These are phyloP conservation scores for Pilatotrama ljubarskyi DNA, from an alignment of 768 basidiomycete species.

Conservation along the genomic window DNA sequence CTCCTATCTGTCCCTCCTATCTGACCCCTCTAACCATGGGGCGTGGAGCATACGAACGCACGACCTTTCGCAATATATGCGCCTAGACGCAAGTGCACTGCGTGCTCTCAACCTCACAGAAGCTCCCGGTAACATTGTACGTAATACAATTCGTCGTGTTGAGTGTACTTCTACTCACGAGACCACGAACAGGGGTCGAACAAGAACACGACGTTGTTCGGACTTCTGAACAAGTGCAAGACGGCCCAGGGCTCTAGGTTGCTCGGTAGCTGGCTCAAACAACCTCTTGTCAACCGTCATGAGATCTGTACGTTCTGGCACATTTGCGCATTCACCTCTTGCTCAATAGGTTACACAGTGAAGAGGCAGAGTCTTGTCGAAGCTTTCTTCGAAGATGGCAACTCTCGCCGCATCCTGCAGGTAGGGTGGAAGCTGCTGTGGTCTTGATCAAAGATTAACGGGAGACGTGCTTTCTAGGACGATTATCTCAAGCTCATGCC, in stretches of 20 bases:
- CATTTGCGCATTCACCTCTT: background rate
- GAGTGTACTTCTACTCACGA: background rate
- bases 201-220: slow-evolving; percentile 85
- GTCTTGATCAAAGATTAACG: background rate
- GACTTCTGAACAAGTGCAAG: slow-evolving; percentile 92
- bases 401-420: slow-evolving; percentile 70
- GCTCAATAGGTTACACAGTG: slow-evolving; percentile 43
- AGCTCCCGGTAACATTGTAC: slow-evolving; percentile 50
- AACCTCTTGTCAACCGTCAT: slow-evolving; percentile 91
- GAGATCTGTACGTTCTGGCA: slow-evolving; percentile 70
- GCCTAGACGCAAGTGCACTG: slow-evolving; percentile 91
- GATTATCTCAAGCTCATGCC: slow-evolving; percentile 90
- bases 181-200: slow-evolving; percentile 50
- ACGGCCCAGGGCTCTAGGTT: slow-evolving; percentile 91
- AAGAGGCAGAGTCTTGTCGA: slow-evolving; percentile 89
- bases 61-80: slow-evolving; percentile 94
- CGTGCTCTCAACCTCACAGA: slow-evolving; percentile 87
- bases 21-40: slow-evolving; percentile 76
- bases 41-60: slow-evolving; percentile 82
- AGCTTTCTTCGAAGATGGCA: slow-evolving; percentile 77
- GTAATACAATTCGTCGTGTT: background rate
- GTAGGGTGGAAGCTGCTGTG: slow-evolving; percentile 38
- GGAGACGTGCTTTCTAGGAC: slow-evolving; percentile 54
- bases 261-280: slow-evolving; percentile 91
- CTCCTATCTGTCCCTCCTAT: slow-evolving; percentile 75